Percentiles rank a stretch among this genome's conserved stretches.
phyloP scores from a whole-genome alignment of 2,329 filamentous ascomycete genomes.

The Penicillium sp. region DNA sequence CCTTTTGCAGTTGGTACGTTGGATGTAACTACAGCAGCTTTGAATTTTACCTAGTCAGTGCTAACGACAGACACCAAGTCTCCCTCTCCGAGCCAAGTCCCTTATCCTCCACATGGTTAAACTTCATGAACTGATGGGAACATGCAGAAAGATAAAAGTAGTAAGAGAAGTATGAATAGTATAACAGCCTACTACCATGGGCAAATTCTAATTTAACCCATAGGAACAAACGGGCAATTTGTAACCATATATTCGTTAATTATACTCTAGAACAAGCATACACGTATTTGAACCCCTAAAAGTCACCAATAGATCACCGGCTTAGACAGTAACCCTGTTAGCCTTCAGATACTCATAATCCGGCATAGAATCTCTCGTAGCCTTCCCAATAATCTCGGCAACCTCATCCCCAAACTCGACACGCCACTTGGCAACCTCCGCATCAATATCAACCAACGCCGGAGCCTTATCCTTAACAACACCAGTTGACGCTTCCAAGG shows the following conservation, averaged over 20 bases:
- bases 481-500: slow-evolving; percentile 32
- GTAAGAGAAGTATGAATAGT: too few relatives aligned
- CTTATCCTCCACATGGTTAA: too few relatives aligned
- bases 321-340: slow-evolving; percentile 14
- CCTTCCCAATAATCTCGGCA: slow-evolving; percentile 24
- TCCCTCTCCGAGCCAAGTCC: too few relatives aligned
- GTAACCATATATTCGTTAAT: neutral
- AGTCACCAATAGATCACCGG: neutral
- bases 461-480: slow-evolving; percentile 34
- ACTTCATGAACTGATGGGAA: too few relatives aligned
- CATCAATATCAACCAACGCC: slow-evolving; percentile 24
- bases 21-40: too few relatives aligned
- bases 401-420: slow-evolving; percentile 34
- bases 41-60: too few relatives aligned
- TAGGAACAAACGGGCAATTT: neutral
- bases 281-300: too few relatives aligned
- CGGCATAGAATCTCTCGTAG: slow-evolving; percentile 34
- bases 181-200: neutral
- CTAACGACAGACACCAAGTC: too few relatives aligned
- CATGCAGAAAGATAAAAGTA: too few relatives aligned
- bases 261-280: neutral
- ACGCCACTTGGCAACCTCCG: slow-evolving; percentile 36
- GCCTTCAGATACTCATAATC: slow-evolving; percentile 42
- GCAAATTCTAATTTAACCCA: neutral
- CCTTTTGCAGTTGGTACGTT: too few relatives aligned